Base-by-base conservation (phyloP, 306 rosid species). In the Vigna nakashimae region DNA sequence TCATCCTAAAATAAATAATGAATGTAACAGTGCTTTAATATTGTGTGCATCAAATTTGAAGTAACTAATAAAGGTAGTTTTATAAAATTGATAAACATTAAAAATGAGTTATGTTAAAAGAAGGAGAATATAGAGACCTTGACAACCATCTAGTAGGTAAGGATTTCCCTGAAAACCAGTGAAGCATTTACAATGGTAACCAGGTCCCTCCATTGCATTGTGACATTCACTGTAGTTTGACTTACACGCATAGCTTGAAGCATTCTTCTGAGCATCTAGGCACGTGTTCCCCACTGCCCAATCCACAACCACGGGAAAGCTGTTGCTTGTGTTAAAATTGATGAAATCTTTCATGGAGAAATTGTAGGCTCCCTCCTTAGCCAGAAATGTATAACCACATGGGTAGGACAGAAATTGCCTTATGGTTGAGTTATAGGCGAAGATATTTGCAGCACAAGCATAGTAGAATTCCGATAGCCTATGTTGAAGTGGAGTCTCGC, bases 221-320 rank as follows among this genome's bases (percentile, higher is more conserved):
- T 30, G 34, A 30, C 34, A 30, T 30, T 30, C 34, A 30, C 34
- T 30, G 34, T 30, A 0, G 0, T 30, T 13, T 13, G 83, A 84
- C n/a, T 7, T 49, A 10, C 89, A 86, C 1, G 74, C 72, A 62
- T 75, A 82, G 6, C 56, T 52, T 0, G 73, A 40, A 11, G 1
- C 0, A 20, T 64, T 32, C 5, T 38, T 43, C 7, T 17, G 0
- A 26, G 72, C 83, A 14, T 3, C 34, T 30, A 3, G 34, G 34
- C 86, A 86, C 0, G 60, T 60, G 15, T 60, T 66, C 7, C 80
- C 78, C 18, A 86, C 60, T 3, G 78, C 77, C 89, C 84, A 86
- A 36, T 82, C 80, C 9, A 82, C 20, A 16, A 76, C 81, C 26
- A 71, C 49, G 1, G 75, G 75, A 34, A 71, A 71, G 0, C 4